Percentiles rank a stretch among this genome's conserved stretches.
Conservation (phyloP, 2,329 filamentous ascomycete genomes). For the Basipetospora sp. region DNA sequence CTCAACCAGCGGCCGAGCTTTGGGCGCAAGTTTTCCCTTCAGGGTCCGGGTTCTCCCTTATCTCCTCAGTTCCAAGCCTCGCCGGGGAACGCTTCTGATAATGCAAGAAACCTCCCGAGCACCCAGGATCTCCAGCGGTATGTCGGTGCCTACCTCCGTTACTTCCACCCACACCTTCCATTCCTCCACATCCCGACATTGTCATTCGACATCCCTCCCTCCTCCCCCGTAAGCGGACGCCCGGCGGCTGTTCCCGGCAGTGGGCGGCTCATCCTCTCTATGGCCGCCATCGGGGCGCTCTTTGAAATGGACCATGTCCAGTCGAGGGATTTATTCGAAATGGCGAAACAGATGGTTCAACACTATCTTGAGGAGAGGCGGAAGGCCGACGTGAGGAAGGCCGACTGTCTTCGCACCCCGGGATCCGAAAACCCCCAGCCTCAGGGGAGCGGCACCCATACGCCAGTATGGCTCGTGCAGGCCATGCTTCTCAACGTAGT, state of each 20-base stretch:
- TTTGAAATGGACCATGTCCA: constrained; percentile 72
- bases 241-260: constrained; percentile 56
- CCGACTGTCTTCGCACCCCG: constrained; percentile 38
- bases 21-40: constrained; percentile 50
- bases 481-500: constrained; percentile 93
- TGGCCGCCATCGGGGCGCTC: constrained; percentile 65
- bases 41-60: constrained; percentile 38
- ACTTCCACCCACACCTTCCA: constrained; percentile 88
- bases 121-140: constrained; percentile 80
- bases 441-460: constrained; percentile 30
- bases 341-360: constrained; percentile 89
- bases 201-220: constrained; percentile 68
- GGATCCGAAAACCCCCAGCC: constrained; percentile 1
- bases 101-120: constrained; percentile 53
- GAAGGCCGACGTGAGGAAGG: constrained; percentile 63
- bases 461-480: constrained; percentile 88
- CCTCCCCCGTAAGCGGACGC: constrained; percentile 43
- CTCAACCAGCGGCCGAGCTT: constrained; percentile 42
- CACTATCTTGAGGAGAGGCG: constrained; percentile 82
- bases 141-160: constrained; percentile 76
- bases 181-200: constrained; percentile 85
- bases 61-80: constrained; percentile 35
- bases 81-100: constrained; percentile 33
- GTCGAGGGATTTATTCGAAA: constrained; percentile 77
- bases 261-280: constrained; percentile 70